Evolutionary conservation across 1,284 basidiomycete genomes (phyloP).

Genomic region (Rhodotorula sp.): DNA sequence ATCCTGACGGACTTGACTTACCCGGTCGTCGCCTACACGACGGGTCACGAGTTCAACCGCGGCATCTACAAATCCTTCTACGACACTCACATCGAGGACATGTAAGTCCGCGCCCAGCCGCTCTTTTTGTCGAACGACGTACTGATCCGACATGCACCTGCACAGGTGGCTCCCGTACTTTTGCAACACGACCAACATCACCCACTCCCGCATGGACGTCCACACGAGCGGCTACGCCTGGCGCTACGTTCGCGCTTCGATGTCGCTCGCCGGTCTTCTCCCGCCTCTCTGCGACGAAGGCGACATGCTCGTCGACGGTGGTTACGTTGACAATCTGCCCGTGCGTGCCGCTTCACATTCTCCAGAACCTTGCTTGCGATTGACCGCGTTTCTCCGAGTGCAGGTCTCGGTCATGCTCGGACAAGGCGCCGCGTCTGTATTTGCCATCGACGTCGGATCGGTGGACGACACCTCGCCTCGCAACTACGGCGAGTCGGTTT

Average conservation of each 20-base stretch:
- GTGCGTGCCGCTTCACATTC: conserved; percentile 52
- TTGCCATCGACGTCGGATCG: conserved; percentile 91
- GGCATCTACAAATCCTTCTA: conserved; percentile 85
- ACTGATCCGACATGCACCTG: conserved; percentile 43
- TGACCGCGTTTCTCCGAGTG: conserved; percentile 25
- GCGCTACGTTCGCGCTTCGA: conserved; percentile 77
- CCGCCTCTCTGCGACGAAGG: conserved; percentile 95
- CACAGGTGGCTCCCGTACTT: conserved; percentile 86
- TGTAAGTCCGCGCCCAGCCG: conserved; percentile 25
- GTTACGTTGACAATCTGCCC: conserved; percentile 91
- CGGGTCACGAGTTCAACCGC: conserved; percentile 85
- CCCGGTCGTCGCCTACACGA: conserved; percentile 95
- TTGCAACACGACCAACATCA: conserved; percentile 99
- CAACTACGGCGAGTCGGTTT: conserved; percentile 90
- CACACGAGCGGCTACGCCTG: conserved; percentile 62
- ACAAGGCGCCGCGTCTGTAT: conserved; percentile 87
- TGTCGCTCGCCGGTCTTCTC: conserved; percentile 92
- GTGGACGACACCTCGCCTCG: conserved; percentile 95
- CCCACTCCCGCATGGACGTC: conserved; percentile 92
- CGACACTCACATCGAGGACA: conserved; percentile 82
- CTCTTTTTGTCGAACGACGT: background rate
- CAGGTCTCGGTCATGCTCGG: conserved; percentile 87
- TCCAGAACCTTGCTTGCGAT: background rate
- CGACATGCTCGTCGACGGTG: conserved; percentile 79
- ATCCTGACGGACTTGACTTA: conserved; percentile 94